Conservation (phyloP, 1,284 basidiomycete genomes). For the Heterobasidion occidentale region DNA sequence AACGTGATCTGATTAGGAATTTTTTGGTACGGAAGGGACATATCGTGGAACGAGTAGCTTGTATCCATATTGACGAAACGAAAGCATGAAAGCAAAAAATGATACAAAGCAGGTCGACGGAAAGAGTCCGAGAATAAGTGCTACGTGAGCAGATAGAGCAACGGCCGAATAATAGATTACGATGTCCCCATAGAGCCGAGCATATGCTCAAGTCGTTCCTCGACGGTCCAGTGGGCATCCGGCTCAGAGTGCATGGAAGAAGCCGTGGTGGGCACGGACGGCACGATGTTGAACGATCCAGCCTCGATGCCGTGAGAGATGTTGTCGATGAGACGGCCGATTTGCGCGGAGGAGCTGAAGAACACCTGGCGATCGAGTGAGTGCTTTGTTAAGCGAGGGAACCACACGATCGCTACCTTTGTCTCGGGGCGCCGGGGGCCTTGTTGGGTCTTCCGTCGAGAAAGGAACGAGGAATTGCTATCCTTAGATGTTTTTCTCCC, state of each 20-base stretch:
- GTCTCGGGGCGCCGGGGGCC: conserved; percentile 60
- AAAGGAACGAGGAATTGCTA: conserved; percentile 52
- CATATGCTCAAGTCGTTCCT: conserved; percentile 71
- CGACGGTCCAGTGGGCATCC: conserved; percentile 60
- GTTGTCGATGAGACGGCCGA: conserved; percentile 72
- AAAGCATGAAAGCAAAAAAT: neutral
- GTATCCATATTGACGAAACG: neutral
- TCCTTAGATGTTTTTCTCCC: conserved; percentile 55
- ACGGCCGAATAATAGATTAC: conserved; percentile 11
- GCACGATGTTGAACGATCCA: conserved; percentile 69
- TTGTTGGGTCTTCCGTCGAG: conserved; percentile 50
- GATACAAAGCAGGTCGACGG: neutral
- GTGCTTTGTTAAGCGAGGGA: neutral
- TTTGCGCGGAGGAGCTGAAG: conserved; percentile 69
- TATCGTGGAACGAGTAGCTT: neutral
- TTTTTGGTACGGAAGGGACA: neutral
- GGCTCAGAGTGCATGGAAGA: conserved; percentile 56
- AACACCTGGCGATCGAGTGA: conserved; percentile 46
- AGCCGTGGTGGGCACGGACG: conserved; percentile 36
- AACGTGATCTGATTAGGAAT: conserved; percentile 23
- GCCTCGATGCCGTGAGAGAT: conserved; percentile 72
- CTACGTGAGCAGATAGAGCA: neutral
- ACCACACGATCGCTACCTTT: conserved; percentile 39
- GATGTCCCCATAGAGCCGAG: conserved; percentile 44
- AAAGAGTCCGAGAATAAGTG: neutral